Conservation (phyloP, 768 basidiomycete species). For the Leccinum disarticulatum region DNA sequence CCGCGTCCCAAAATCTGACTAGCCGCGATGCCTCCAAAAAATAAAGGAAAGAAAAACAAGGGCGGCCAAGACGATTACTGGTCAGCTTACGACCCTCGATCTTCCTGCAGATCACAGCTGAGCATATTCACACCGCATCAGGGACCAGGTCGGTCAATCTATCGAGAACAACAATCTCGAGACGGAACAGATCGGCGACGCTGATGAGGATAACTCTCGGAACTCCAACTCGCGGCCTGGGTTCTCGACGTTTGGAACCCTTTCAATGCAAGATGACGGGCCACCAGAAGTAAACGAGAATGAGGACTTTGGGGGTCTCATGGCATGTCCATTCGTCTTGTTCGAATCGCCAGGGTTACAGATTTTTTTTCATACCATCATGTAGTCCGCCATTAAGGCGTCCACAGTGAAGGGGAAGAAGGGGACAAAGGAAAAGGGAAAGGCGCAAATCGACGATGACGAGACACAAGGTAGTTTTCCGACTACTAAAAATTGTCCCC, state of each 20-base stretch:
- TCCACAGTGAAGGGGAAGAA: conserved; percentile 33
- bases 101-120: conserved; percentile 17
- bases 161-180: conserved; percentile 42
- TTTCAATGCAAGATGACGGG: conserved; percentile 42
- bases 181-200: conserved; percentile 31
- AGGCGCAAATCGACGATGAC: conserved; percentile 17
- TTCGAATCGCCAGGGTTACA: neutral
- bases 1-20: neutral
- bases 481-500: neutral
- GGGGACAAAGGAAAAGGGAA: conserved; percentile 23
- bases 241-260: conserved; percentile 54
- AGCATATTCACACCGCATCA: conserved; percentile 28
- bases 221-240: conserved; percentile 32
- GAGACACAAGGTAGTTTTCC: conserved; percentile 13
- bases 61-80: conserved; percentile 77
- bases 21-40: conserved; percentile 52
- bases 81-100: conserved; percentile 40
- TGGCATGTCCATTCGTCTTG: conserved; percentile 48
- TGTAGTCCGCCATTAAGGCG: conserved; percentile 65
- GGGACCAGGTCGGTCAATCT: conserved; percentile 66
- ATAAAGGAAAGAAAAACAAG: conserved; percentile 88
- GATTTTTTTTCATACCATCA: neutral
- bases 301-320: conserved; percentile 71
- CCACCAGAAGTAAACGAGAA: conserved; percentile 53
- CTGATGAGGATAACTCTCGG: conserved; percentile 44